Evolutionary conservation across 768 basidiomycete genomes (phyloP), one percentile per base, ranked within the genome.

Genomic region (Boletus rex-veris): DNA sequence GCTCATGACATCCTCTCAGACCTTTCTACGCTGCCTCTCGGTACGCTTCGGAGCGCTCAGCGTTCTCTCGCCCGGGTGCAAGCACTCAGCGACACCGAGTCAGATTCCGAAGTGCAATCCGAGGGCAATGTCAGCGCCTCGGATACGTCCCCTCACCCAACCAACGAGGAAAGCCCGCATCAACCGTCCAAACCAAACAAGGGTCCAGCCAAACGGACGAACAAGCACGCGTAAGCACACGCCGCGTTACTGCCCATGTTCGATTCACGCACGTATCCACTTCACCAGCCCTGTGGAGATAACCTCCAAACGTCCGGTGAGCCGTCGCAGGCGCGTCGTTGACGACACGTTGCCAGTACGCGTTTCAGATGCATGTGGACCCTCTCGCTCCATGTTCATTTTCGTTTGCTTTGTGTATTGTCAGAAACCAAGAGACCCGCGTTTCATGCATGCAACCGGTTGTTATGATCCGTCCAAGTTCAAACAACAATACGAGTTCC

Each of bases 251-350:
- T 37, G 38, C n/a, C n/a, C 15, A 44, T 14, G 7, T 38, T 11
- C 31, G 19, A 52, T 28, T 28, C 28, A 28, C 42, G 21, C 38
- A 26, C 45, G 46, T 59, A 54, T 24, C 38, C 24, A 7, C 18
- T 40, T 24, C 42, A 28, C 28, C 47, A 95, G 94, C 2, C 94
- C 94, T 1, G 78, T 74, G 31, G 92, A 92, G 60, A 75, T 90
- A 48, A 86, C 88, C 15, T 92, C 93, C 0, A 97, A 94, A 69
- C 81, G 80, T 61, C 91, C 90, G 2, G 90, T 95, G 15, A 82
- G 86, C 7, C 82, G 94, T 19, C 77, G 77, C 49, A 74, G 92
- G 52, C 75, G 75, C 10, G 85, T 89, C 0, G 79, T 93, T 5
- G 87, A 92, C 59, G 77, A 82, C 14, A 76, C 80, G 37, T 80